These are phyloP conservation scores for Mycogone perniciosa DNA, from an alignment of 2,329 filamentous ascomycete genomes.

Conservation along the genomic window DNA sequence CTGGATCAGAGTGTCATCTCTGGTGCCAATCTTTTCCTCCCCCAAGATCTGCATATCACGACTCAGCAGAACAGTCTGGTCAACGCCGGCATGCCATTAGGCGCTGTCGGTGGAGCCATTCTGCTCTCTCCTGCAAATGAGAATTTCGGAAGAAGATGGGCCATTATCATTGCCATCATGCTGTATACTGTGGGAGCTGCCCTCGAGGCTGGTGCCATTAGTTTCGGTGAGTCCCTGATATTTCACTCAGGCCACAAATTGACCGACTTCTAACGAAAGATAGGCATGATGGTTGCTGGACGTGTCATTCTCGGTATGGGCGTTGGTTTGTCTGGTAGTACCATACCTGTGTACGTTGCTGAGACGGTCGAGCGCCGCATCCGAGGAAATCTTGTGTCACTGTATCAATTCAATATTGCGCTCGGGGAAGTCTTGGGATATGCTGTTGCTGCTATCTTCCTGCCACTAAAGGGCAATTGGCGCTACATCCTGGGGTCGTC, in stretches of 20 bases:
- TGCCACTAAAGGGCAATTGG: constrained; percentile 64
- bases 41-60: constrained; percentile 49
- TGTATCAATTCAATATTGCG: constrained; percentile 73
- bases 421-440: constrained; percentile 69
- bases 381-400: constrained; percentile 64
- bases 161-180: constrained; percentile 63
- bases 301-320: constrained; percentile 64
- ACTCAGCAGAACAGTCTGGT: constrained; percentile 56
- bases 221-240: constrained; percentile 43
- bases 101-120: constrained; percentile 63
- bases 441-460: constrained; percentile 65
- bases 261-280: neutral
- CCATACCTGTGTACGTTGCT: constrained; percentile 68
- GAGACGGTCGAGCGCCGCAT: constrained; percentile 62
- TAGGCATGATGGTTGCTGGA: constrained; percentile 60
- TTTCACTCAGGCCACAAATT: neutral
- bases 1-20: constrained; percentile 68
- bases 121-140: constrained; percentile 63
- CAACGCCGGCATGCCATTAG: constrained; percentile 64
- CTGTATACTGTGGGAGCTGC: constrained; percentile 65
- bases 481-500: constrained; percentile 68
- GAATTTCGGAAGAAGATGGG: constrained; percentile 57
- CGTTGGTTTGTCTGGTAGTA: constrained; percentile 67
- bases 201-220: constrained; percentile 60
- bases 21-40: constrained; percentile 63